Evolutionary conservation across 495 filamentous ascomycete genomes (phyloP).

Genomic region (Podospora tetraspora): DNA sequence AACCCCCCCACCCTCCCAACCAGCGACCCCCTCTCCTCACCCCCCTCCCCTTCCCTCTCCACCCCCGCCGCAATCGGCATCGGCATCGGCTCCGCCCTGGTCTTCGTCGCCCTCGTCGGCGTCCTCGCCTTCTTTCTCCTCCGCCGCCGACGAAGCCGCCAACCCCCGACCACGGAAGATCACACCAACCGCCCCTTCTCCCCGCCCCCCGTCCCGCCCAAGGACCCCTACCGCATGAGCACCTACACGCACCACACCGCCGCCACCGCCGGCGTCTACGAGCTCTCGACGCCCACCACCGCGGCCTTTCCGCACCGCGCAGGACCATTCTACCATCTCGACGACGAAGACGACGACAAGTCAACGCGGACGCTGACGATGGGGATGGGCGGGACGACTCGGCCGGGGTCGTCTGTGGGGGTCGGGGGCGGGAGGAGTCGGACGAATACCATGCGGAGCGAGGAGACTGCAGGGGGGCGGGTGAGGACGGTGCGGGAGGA

Average conservation of each 20-base stretch:
- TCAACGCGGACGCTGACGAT: background rate
- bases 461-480: background rate
- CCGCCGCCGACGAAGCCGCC: slow-evolving; percentile 18
- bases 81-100: slow-evolving; percentile 25
- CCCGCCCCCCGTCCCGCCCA: slow-evolving; percentile 26
- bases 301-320: background rate
- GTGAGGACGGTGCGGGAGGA: background rate
- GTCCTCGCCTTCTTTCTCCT: slow-evolving; percentile 21
- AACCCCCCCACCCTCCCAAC: slow-evolving; percentile 1
- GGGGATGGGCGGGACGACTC: background rate
- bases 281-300: background rate
- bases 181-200: background rate
- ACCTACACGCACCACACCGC: background rate
- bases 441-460: background rate
- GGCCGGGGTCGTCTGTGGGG: background rate
- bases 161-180: background rate
- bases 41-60: slow-evolving; percentile 15
- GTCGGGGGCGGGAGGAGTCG: background rate
- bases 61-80: slow-evolving; percentile 27
- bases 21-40: background rate
- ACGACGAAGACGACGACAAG: background rate
- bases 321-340: background rate
- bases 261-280: background rate
- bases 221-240: slow-evolving; percentile 11
- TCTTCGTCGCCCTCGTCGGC: slow-evolving; percentile 14